Conservation (phyloP, 169 alveolate genomes). For the Perkinsus olseni region DNA sequence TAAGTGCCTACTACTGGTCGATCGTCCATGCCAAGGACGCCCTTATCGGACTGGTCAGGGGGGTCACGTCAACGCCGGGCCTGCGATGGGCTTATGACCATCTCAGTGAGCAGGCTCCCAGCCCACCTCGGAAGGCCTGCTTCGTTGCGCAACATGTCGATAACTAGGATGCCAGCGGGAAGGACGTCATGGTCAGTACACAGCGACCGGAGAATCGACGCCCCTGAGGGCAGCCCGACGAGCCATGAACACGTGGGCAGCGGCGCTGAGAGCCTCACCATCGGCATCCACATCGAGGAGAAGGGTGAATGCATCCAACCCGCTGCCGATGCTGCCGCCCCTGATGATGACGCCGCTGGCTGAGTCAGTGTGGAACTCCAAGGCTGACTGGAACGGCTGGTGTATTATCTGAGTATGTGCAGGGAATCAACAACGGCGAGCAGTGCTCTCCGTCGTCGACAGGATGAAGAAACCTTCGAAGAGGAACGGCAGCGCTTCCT, state of each 20-base stretch:
- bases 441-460: too few relatives aligned
- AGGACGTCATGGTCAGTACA: background rate
- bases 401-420: background rate
- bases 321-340: background rate
- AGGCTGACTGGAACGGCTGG: background rate
- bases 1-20: background rate
- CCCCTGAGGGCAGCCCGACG: too few relatives aligned
- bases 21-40: constrained; percentile 21
- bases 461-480: too few relatives aligned
- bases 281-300: background rate
- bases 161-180: background rate
- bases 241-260: background rate
- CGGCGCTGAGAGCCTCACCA: background rate
- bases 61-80: constrained; percentile 24
- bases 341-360: background rate
- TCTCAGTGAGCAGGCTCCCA: background rate
- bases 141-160: constrained; percentile 31
- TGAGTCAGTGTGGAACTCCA: background rate
- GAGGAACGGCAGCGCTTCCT: too few relatives aligned
- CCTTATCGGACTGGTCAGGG: background rate
- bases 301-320: background rate
- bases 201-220: background rate
- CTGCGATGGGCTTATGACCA: background rate
- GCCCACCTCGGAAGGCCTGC: constrained; percentile 19
- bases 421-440: too few relatives aligned